These are phyloP conservation scores for Melocanna baccifera DNA, from an alignment of 176 grass and related monocot genomes.

Conservation along the genomic window DNA sequence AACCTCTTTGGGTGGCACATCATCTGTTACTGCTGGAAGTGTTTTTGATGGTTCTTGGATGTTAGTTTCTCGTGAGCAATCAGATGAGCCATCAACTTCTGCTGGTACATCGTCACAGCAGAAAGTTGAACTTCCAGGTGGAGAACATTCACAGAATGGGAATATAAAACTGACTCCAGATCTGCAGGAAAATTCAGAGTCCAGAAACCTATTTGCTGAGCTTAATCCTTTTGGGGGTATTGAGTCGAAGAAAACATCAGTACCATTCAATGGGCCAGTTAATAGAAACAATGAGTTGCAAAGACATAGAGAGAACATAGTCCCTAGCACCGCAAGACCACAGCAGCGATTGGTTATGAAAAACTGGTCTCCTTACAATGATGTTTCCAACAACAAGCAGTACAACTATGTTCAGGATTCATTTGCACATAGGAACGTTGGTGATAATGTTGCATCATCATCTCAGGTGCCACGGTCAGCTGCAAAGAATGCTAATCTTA, in stretches of 20 bases:
- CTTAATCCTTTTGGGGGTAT: conserved; percentile 74
- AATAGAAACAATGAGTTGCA: conserved; percentile 66
- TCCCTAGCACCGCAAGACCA: conserved; percentile 60
- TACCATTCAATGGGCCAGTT: conserved; percentile 49
- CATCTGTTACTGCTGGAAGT: conserved; percentile 43
- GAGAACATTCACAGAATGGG: conserved; percentile 33
- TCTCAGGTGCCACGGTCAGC: conserved; percentile 57
- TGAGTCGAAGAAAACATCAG: conserved; percentile 41
- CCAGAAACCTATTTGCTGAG: conserved; percentile 87
- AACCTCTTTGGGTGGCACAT: conserved; percentile 34
- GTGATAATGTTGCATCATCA: conserved; percentile 61
- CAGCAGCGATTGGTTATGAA: conserved; percentile 89
- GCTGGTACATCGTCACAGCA: conserved; percentile 58
- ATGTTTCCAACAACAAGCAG: conserved; percentile 81
- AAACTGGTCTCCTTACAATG: conserved; percentile 95
- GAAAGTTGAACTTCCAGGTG: conserved; percentile 37
- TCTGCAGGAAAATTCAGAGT: conserved; percentile 54
- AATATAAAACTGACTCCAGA: conserved; percentile 42
- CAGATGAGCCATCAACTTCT: conserved; percentile 56
- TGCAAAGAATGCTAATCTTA: conserved; percentile 59
- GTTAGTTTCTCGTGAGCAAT: conserved; percentile 44
- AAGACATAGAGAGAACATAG: conserved; percentile 71
- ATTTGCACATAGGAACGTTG: conserved; percentile 56
- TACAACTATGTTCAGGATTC: conserved; percentile 61
- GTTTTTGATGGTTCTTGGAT: conserved; percentile 40